These are phyloP conservation scores for Mycena haematopus DNA, from an alignment of 768 basidiomycete species.

Conservation along the genomic window DNA sequence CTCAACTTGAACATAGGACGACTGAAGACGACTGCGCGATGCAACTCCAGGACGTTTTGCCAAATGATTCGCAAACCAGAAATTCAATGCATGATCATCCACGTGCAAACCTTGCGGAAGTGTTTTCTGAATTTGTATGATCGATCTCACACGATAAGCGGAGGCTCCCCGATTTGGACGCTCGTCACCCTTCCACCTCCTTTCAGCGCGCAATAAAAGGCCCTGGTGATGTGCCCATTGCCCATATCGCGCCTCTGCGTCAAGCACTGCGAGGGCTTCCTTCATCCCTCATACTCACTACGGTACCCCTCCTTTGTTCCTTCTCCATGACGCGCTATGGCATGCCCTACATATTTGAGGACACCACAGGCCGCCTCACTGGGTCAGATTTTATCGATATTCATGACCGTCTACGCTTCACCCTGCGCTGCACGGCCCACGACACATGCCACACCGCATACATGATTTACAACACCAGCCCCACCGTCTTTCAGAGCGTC, in stretches of 20 bases:
- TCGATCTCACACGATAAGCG: neutral
- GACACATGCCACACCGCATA: conserved; percentile 52
- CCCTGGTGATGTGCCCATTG: neutral
- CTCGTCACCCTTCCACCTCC: neutral
- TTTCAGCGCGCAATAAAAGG: neutral
- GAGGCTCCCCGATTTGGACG: conserved; percentile 3
- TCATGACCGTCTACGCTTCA: conserved; percentile 62
- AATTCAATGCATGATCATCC: neutral
- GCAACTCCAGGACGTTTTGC: neutral
- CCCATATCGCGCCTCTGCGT: neutral
- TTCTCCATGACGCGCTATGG: conserved; percentile 53
- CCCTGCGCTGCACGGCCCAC: conserved; percentile 53
- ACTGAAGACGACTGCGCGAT: neutral
- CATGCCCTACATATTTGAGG: conserved; percentile 69
- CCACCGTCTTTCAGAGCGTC: conserved; percentile 34
- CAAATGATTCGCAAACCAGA: no score
- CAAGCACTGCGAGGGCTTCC: neutral
- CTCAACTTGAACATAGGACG: no score
- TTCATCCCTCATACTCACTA: no score
- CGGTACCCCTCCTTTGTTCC: neutral
- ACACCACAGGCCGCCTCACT: conserved; percentile 58
- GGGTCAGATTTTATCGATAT: conserved; percentile 69
- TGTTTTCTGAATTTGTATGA: neutral
- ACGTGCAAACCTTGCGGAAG: neutral
- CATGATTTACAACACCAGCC: conserved; percentile 56